Base-by-base conservation (phyloP, 1,139 yeast genomes). In the Scheffersomyces titani region DNA sequence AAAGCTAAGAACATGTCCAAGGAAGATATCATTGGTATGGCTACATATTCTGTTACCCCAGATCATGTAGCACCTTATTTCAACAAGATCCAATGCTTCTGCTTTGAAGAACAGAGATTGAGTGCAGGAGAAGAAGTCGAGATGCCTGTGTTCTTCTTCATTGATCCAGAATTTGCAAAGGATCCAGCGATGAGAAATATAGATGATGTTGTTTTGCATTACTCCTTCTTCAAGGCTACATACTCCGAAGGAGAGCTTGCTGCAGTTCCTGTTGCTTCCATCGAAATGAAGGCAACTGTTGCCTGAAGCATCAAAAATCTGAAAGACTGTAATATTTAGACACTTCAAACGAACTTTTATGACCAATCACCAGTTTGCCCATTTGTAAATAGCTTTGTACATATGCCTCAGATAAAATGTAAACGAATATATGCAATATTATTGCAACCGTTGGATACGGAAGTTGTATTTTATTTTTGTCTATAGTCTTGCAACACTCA, bases 71-170 rank as follows among this genome's bases (percentile, higher is more conserved):
- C 98, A 0, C 97, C 92, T 5, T 96, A 94, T 73, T 94, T 94
- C 77, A 91, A 92, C 76, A 94, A 94, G 74, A 94, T 94, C 67
- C 99, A 94, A 71, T 94, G 99, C 73, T 94, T 94, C 76, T 94
- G 99, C 70, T 94, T 96, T 70, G 99, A 94, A 75, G 99, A 94
- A 70, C 99, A 94, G 73, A 83, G 92, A 71, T 79, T 94, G 62
- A 83, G 88, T 57, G 97, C 98, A 1, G 98, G 98, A 6, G 99
- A 96, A 75, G 98, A 94, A 71, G 97, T 96, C 18, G 99, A 96
- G 69, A 94, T 96, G 99, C 99, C 99, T 0, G 93, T 94, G 19
- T 96, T 96, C 76, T 96, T 96, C 83, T 96, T 96, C 73, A 90
- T 96, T 56, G 99, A 96, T 70, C 99, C 99, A 0, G 99, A 96